Evolutionary conservation across 805 yeast species (phyloP).

Genomic region (Wickerhamiella australiensis): DNA sequence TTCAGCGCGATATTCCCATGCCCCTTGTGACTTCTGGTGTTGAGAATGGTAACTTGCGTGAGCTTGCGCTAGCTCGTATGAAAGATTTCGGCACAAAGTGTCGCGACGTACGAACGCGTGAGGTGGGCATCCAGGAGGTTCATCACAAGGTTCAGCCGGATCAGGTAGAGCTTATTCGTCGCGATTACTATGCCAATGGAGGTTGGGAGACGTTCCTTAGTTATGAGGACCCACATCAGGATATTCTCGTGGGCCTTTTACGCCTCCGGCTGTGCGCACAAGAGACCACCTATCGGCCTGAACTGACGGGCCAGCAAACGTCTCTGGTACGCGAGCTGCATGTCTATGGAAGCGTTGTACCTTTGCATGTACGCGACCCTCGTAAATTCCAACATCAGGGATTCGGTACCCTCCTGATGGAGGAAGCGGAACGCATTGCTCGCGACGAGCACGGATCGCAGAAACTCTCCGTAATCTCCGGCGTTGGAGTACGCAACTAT

Average conservation of each 20-base stretch:
- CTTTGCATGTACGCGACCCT: slow-evolving; percentile 91
- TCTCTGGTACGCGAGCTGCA: slow-evolving; percentile 95
- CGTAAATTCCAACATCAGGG: slow-evolving; percentile 98
- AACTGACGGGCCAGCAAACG: slow-evolving; percentile 69
- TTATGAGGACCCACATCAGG: slow-evolving; percentile 95
- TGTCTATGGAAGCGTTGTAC: slow-evolving; percentile 95
- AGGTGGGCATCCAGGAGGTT: slow-evolving; percentile 97
- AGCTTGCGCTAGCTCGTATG: slow-evolving; percentile 93
- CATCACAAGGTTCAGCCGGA: slow-evolving; percentile 95
- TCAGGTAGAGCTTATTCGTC: slow-evolving; percentile 86
- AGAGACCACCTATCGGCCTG: slow-evolving; percentile 82
- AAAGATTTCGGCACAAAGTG: slow-evolving; percentile 94
- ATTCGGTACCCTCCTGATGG: slow-evolving; percentile 93
- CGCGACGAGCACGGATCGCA: slow-evolving; percentile 86
- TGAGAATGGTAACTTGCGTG: slow-evolving; percentile 92
- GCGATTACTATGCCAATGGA: slow-evolving; percentile 95
- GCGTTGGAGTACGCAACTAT: slow-evolving; percentile 95
- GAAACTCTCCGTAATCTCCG: slow-evolving; percentile 88
- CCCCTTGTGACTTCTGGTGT: slow-evolving; percentile 96
- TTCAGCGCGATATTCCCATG: slow-evolving; percentile 98
- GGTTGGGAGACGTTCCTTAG: slow-evolving; percentile 63
- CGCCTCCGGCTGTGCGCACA: slow-evolving; percentile 81
- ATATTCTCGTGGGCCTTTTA: slow-evolving; percentile 81
- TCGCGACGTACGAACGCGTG: slow-evolving; percentile 93
- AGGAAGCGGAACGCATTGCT: slow-evolving; percentile 94